Evolutionary conservation across 495 filamentous ascomycete species (phyloP).

Genomic region (Penicillium crystallinum): DNA sequence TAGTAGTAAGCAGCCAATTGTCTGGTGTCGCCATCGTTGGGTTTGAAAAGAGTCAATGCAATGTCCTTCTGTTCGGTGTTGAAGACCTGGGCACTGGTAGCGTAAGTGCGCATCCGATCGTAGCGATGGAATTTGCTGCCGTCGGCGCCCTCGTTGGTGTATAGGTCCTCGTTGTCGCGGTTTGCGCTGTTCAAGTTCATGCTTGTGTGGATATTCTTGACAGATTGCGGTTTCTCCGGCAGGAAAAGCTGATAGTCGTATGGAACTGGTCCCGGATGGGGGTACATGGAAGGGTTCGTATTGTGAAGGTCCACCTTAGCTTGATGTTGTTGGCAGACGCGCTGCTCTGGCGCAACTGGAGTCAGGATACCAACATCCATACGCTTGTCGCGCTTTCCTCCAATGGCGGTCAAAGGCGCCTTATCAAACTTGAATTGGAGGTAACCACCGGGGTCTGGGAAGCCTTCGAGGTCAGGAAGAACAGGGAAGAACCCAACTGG

Average conservation of each 20-base stretch:
- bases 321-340: constrained; percentile 42
- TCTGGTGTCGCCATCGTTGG: constrained; percentile 41
- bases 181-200: constrained; percentile 67
- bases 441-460: constrained; percentile 82
- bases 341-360: constrained; percentile 51
- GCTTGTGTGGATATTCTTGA: constrained; percentile 62
- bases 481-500: constrained; percentile 76
- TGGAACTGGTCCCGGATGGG: constrained; percentile 53
- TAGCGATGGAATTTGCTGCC: constrained; percentile 58
- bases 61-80: constrained; percentile 51
- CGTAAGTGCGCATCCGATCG: constrained; percentile 75
- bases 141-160: constrained; percentile 51
- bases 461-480: constrained; percentile 80
- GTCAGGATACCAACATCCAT: constrained; percentile 75
- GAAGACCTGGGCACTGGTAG: constrained; percentile 65
- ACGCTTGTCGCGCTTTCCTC: constrained; percentile 65
- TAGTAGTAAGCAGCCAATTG: constrained; percentile 86
- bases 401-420: constrained; percentile 60
- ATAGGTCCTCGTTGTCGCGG: constrained; percentile 60
- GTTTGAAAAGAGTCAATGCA: constrained; percentile 59
- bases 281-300: constrained; percentile 54
- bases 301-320: constrained; percentile 55
- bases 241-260: constrained; percentile 83
- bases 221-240: constrained; percentile 49
- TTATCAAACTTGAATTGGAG: constrained; percentile 84